These are phyloP conservation scores for Asterionellopsis glacialis DNA, from an alignment of 108 stramenopile species.

Conservation along the genomic window DNA sequence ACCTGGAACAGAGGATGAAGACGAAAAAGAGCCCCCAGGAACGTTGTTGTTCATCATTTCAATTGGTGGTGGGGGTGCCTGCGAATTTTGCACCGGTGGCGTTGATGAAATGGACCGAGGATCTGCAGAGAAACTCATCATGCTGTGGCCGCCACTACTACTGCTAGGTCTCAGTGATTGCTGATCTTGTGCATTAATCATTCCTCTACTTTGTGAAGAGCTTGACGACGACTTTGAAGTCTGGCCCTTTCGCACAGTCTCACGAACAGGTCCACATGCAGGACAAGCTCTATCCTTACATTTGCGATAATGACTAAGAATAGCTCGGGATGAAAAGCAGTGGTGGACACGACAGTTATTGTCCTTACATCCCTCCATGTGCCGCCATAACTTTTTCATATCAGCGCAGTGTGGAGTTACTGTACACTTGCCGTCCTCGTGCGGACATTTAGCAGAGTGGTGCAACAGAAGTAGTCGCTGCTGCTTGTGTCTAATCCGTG, in stretches of 20 bases:
- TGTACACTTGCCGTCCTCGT: conserved; percentile 82
- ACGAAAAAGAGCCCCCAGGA: neutral
- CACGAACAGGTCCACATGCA: conserved; percentile 95
- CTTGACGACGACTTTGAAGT: conserved; percentile 2
- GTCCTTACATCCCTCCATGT: conserved; percentile 97
- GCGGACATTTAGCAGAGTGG: conserved; percentile 96
- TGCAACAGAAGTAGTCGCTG: conserved; percentile 93
- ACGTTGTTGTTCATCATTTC: neutral
- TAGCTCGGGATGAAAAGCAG: conserved; percentile 95
- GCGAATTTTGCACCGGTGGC: neutral
- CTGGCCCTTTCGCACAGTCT: conserved; percentile 83
- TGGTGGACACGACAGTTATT: conserved; percentile 92
- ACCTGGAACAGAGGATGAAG: neutral
- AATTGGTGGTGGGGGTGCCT: neutral
- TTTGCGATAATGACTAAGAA: conserved; percentile 96
- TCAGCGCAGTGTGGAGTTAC: conserved; percentile 93
- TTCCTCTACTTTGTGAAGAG: conserved; percentile 1
- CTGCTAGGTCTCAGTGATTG: too few species aligned
- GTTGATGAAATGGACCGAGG: neutral
- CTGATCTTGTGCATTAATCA: neutral
- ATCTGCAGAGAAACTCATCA: neutral
- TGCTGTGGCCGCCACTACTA: too few species aligned
- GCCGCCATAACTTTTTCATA: conserved; percentile 98
- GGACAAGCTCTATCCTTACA: conserved; percentile 92
- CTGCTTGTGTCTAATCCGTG: conserved; percentile 94